A percentile compares a stretch with the other conserved stretches of the same genome.
phyloP scores from a whole-genome alignment of 495 filamentous ascomycete genomes.

The Penicillium canariense region DNA sequence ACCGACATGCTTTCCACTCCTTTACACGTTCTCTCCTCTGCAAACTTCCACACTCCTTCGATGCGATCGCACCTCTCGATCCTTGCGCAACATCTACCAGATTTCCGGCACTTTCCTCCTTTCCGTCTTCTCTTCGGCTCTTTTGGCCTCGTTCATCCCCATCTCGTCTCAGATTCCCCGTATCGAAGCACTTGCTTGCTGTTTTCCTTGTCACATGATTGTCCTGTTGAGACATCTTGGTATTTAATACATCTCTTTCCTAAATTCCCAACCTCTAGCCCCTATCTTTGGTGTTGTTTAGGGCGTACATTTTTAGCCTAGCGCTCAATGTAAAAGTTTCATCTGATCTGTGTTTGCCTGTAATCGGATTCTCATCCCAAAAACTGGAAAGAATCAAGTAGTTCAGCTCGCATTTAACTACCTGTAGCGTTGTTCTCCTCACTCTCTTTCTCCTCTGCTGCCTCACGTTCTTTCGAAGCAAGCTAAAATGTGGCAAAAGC shows the following conservation, averaged over 20 bases:
- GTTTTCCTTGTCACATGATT: neutral
- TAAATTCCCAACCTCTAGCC: neutral
- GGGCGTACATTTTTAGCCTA: neutral
- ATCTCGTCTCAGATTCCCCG: slow-evolving; percentile 20
- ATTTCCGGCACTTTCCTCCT: neutral
- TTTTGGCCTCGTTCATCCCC: neutral
- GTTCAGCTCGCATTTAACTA: no score
- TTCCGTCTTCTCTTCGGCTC: neutral
- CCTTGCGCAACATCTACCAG: slow-evolving; percentile 10
- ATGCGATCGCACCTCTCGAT: slow-evolving; percentile 12
- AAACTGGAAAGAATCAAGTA: no score
- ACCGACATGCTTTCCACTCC: slow-evolving; percentile 21
- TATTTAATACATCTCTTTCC: slow-evolving; percentile 18
- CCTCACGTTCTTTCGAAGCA: neutral
- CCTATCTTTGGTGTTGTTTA: neutral
- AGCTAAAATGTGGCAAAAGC: neutral
- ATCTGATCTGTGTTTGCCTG: neutral
- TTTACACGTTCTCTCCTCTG: slow-evolving; percentile 20
- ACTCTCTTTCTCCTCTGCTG: neutral
- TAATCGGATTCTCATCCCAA: no score
- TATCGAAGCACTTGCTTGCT: slow-evolving; percentile 13
- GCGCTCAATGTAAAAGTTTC: neutral
- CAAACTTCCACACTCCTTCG: slow-evolving; percentile 26
- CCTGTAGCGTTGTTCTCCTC: neutral
- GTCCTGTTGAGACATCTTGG: slow-evolving; percentile 7